Conservation (phyloP, 768 basidiomycete genomes). For the Exidia glandulosa region DNA sequence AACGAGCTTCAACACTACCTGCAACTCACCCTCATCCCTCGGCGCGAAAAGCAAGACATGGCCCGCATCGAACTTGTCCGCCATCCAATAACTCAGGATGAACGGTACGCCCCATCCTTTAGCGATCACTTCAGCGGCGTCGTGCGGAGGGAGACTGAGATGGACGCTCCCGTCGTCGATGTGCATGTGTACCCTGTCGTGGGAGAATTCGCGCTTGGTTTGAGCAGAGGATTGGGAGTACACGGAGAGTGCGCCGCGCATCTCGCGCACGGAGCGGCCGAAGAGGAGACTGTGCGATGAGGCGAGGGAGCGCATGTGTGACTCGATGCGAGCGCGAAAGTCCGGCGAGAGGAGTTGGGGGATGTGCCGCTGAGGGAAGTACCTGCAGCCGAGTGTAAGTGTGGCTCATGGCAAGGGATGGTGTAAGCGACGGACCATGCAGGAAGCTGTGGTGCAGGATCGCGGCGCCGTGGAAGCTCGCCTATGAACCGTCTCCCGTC, state of each 20-base stretch:
- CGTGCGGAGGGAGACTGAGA: slow-evolving; percentile 1
- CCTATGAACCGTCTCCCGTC: background rate
- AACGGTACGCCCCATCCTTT: slow-evolving; percentile 2
- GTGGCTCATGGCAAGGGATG: background rate
- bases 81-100: background rate
- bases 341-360: background rate
- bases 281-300: background rate
- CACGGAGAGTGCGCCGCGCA: background rate
- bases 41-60: slow-evolving; percentile 5
- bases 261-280: background rate
- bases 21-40: background rate
- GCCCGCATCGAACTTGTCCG: background rate
- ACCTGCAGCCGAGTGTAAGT: background rate
- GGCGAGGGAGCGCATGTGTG: background rate
- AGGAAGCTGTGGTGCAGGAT: background rate
- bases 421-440: background rate
- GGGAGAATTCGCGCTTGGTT: background rate
- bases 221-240: background rate
- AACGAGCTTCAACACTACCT: background rate
- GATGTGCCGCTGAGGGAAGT: background rate
- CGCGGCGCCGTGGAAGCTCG: background rate
- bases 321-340: background rate
- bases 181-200: slow-evolving; percentile 3
- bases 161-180: background rate
- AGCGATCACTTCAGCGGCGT: slow-evolving; percentile 1